Evolutionary conservation across 2,329 filamentous ascomycete genomes (phyloP).

Genomic region (Xylariaceae sp.): DNA sequence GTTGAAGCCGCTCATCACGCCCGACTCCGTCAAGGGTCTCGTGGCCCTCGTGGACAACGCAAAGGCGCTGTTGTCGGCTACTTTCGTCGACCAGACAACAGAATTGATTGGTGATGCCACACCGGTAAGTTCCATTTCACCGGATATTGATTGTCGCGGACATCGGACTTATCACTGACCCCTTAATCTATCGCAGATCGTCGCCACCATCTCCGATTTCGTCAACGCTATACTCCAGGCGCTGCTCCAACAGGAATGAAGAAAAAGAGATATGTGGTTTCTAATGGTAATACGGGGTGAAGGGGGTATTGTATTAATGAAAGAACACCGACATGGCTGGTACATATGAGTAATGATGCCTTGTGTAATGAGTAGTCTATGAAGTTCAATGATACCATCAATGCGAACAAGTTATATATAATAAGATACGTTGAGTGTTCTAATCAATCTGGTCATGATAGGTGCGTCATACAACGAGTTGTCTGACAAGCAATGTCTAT

Average conservation of each 20-base stretch:
- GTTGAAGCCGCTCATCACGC: slow-evolving; percentile 39
- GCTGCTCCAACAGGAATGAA: slow-evolving; percentile 21
- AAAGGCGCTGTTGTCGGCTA: slow-evolving; percentile 35
- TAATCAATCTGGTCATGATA: not conserved
- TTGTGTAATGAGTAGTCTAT: slow-evolving; percentile 16
- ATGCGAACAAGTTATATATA: slow-evolving; percentile 12
- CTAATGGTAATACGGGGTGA: not conserved
- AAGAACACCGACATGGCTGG: slow-evolving; percentile 11
- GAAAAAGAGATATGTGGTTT: not conserved
- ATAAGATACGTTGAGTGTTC: not conserved
- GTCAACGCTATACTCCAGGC: slow-evolving; percentile 30
- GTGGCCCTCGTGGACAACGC: slow-evolving; percentile 39
- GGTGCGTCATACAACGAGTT: not conserved
- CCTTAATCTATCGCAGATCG: slow-evolving; percentile 19
- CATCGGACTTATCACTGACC: slow-evolving; percentile 7
- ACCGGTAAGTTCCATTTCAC: slow-evolving; percentile 32
- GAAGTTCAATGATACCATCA: slow-evolving; percentile 23
- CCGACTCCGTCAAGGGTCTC: slow-evolving; percentile 36
- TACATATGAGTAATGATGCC: slow-evolving; percentile 1
- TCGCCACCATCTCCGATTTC: slow-evolving; percentile 31
- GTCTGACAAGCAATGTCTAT: not conserved
- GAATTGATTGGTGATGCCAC: slow-evolving; percentile 43
- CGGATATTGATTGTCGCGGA: not conserved
- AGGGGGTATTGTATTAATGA: slow-evolving; percentile 13
- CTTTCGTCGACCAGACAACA: slow-evolving; percentile 41